These are phyloP conservation scores for Tephrocybe sp. DNA, from an alignment of 768 basidiomycete species.

Conservation along the genomic window DNA sequence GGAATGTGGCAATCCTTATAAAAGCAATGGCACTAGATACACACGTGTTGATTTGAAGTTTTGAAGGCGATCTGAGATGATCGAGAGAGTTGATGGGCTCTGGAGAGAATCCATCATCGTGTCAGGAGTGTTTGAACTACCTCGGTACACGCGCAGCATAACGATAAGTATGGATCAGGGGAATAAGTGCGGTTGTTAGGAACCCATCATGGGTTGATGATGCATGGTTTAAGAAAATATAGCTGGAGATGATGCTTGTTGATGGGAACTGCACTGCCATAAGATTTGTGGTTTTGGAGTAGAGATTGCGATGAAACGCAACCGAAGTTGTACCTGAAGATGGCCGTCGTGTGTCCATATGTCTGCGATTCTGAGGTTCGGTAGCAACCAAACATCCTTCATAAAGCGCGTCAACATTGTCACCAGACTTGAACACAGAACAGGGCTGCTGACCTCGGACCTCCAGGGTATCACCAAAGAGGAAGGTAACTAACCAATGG, in stretches of 20 bases:
- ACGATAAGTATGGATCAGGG: background rate
- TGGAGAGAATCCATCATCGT: conserved; percentile 15
- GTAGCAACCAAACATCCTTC: conserved; percentile 4
- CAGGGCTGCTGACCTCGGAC: no score
- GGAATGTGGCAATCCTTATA: conserved; percentile 10
- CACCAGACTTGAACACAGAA: no score
- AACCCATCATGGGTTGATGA: background rate
- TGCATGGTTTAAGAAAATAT: background rate
- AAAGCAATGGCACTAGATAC: background rate
- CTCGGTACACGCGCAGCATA: conserved; percentile 1
- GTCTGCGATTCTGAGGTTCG: background rate
- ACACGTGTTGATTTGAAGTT: conserved; percentile 9
- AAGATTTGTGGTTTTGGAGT: background rate
- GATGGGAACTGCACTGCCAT: background rate
- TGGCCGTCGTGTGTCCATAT: background rate
- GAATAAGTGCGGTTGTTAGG: background rate
- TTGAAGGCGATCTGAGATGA: conserved; percentile 7
- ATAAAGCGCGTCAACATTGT: background rate
- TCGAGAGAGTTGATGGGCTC: conserved; percentile 1
- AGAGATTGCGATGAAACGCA: conserved; percentile 1
- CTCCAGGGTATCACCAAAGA: no score
- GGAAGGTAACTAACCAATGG: no score
- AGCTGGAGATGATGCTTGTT: background rate
- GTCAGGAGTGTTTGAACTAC: conserved; percentile 15
- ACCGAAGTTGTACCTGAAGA: conserved; percentile 1